These are phyloP conservation scores for Fusarium zealandicum DNA, from an alignment of 2,329 filamentous ascomycete genomes.

Conservation along the genomic window DNA sequence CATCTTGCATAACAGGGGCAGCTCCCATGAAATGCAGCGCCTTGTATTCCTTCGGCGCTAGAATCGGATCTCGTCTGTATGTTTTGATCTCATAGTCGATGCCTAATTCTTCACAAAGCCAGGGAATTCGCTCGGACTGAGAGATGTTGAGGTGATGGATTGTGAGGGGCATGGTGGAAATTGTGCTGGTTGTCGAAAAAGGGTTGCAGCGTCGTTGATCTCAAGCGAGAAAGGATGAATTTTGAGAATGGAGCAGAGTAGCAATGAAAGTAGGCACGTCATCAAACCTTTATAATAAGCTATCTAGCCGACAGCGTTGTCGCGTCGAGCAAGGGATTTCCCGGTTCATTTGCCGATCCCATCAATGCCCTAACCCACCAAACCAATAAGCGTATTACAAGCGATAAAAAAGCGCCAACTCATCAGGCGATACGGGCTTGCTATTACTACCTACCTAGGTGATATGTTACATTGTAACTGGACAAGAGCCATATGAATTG, in stretches of 20 bases:
- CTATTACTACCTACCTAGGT: too few relatives aligned
- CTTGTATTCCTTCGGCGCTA: constrained; percentile 36
- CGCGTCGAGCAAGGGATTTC: too few relatives aligned
- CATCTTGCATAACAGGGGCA: constrained; percentile 67
- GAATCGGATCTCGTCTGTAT: constrained; percentile 28
- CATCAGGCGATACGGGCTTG: too few relatives aligned
- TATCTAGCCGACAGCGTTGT: too few relatives aligned
- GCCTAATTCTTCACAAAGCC: constrained; percentile 69
- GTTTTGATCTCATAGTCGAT: constrained; percentile 55
- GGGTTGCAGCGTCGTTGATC: background rate
- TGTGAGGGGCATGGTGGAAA: constrained; percentile 43
- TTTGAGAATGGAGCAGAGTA: background rate
- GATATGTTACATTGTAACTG: too few relatives aligned
- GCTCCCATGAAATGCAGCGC: constrained; percentile 56
- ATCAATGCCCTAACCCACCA: too few relatives aligned
- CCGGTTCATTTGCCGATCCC: too few relatives aligned
- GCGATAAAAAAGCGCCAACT: too few relatives aligned
- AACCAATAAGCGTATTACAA: too few relatives aligned
- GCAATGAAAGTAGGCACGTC: too few relatives aligned
- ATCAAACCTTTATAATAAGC: too few relatives aligned
- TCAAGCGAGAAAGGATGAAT: background rate
- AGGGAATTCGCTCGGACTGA: constrained; percentile 70
- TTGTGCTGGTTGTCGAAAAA: background rate
- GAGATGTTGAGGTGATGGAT: constrained; percentile 64
- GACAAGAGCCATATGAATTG: too few relatives aligned